A percentile compares a stretch with the other conserved stretches of the same genome.
These are phyloP conservation scores for Monilinia aucupariae DNA, from an alignment of 2,329 filamentous ascomycete species.

Conservation along the genomic window DNA sequence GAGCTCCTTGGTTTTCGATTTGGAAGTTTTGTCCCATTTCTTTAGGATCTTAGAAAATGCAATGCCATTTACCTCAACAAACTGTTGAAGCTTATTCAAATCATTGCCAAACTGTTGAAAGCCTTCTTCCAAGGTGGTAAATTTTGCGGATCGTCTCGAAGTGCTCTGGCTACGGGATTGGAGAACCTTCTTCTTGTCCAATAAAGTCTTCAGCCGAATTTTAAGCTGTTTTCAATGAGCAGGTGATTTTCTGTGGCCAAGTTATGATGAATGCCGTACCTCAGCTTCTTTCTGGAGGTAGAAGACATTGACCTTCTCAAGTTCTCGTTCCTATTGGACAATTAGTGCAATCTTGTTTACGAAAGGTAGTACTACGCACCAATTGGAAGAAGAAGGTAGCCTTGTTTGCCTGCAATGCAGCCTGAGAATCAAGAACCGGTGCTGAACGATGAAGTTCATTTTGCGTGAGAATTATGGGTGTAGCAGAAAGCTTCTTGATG, in stretches of 20 bases:
- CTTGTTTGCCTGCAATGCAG: constrained; percentile 90
- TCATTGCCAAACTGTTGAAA: constrained; percentile 97
- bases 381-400: constrained; percentile 98
- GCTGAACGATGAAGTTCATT: constrained; percentile 51
- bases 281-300: constrained; percentile 98
- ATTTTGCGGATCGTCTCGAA: constrained; percentile 85
- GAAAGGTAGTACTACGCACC: constrained; percentile 47
- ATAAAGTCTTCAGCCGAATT: constrained; percentile 80
- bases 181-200: constrained; percentile 91
- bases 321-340: constrained; percentile 75
- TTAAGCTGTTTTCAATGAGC: constrained; percentile 61
- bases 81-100: constrained; percentile 95
- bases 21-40: constrained; percentile 99
- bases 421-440: constrained; percentile 66
- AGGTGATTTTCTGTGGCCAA: neutral
- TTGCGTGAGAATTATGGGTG: constrained; percentile 74
- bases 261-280: constrained; percentile 48
- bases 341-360: constrained; percentile 38
- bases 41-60: constrained; percentile 98
- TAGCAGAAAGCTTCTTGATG: constrained; percentile 96
- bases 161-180: constrained; percentile 71
- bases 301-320: constrained; percentile 97
- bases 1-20: constrained; percentile 96
- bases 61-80: constrained; percentile 95
- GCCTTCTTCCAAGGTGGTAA: constrained; percentile 90